Evolutionary conservation across 1,139 yeast genomes (phyloP).

Genomic region (Sugiyamaella neomexicana): DNA sequence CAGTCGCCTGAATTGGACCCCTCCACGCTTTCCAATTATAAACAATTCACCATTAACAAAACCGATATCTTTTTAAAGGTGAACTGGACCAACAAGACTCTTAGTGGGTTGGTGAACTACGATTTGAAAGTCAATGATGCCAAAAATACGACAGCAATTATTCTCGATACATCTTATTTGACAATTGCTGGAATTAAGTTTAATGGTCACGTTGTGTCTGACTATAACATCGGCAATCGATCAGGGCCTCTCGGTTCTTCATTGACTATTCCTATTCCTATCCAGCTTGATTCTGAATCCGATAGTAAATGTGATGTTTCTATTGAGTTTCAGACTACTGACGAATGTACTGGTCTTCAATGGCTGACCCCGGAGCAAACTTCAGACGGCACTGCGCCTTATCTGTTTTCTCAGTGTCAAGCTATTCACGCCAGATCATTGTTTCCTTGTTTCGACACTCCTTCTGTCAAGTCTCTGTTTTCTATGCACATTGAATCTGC

Average conservation of each 20-base stretch:
- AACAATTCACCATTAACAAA: conserved; percentile 50
- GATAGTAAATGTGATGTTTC: conserved; percentile 35
- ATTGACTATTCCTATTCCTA: conserved; percentile 49
- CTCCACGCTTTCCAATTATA: conserved; percentile 74
- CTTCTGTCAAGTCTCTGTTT: conserved; percentile 72
- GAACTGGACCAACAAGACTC: conserved; percentile 52
- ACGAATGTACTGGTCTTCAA: conserved; percentile 78
- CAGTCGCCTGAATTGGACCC: conserved; percentile 50
- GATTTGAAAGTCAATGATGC: conserved; percentile 42
- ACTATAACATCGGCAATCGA: conserved; percentile 50
- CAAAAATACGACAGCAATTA: conserved; percentile 38
- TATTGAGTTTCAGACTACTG: conserved; percentile 65
- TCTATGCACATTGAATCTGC: conserved; percentile 62
- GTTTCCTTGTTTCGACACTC: conserved; percentile 91
- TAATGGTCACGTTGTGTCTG: conserved; percentile 42
- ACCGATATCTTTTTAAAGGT: conserved; percentile 58
- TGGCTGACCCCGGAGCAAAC: conserved; percentile 78
- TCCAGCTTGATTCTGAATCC: conserved; percentile 1
- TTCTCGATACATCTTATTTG: conserved; percentile 70
- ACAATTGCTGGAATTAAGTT: conserved; percentile 50
- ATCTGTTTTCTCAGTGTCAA: conserved; percentile 87
- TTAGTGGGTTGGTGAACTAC: conserved; percentile 59
- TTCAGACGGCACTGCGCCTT: conserved; percentile 70
- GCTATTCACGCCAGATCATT: conserved; percentile 88
- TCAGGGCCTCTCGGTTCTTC: conserved; percentile 69